These are phyloP conservation scores for Phlebiopsis gigantea DNA, from an alignment of 768 basidiomycete species.

Conservation along the genomic window DNA sequence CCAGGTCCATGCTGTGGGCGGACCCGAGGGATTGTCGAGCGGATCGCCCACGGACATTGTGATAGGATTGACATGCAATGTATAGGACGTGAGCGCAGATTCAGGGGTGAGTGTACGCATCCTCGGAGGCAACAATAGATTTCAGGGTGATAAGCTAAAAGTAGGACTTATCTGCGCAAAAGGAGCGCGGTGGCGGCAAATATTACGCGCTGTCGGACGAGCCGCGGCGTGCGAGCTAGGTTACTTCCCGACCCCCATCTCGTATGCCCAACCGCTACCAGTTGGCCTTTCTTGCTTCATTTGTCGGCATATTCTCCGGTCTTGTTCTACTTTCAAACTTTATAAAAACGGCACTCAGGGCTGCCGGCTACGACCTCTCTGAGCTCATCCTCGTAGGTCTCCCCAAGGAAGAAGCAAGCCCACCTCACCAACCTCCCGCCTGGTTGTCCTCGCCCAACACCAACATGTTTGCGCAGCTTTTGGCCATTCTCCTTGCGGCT, in stretches of 20 bases:
- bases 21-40: no score
- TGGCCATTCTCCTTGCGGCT: slow-evolving; percentile 48
- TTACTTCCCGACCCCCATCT: neutral
- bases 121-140: no score
- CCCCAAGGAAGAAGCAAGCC: slow-evolving; percentile 25
- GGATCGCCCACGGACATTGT: no score
- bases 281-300: slow-evolving; percentile 48
- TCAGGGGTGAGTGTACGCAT: no score
- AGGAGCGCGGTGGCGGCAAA: no score
- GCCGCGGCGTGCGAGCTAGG: neutral
- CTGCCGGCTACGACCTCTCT: slow-evolving; percentile 53
- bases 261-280: slow-evolving; percentile 56
- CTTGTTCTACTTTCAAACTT: slow-evolving; percentile 43
- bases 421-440: neutral
- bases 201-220: no score
- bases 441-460: slow-evolving; percentile 4
- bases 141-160: no score
- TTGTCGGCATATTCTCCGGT: slow-evolving; percentile 38
- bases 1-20: no score
- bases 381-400: slow-evolving; percentile 62
- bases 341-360: slow-evolving; percentile 38
- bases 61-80: no score
- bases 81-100: no score
- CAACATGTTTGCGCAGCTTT: slow-evolving; percentile 37
- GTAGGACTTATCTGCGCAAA: no score